Base-by-base conservation (phyloP, 2,329 filamentous ascomycete species). In the Sphaerostilbella broomeana region DNA sequence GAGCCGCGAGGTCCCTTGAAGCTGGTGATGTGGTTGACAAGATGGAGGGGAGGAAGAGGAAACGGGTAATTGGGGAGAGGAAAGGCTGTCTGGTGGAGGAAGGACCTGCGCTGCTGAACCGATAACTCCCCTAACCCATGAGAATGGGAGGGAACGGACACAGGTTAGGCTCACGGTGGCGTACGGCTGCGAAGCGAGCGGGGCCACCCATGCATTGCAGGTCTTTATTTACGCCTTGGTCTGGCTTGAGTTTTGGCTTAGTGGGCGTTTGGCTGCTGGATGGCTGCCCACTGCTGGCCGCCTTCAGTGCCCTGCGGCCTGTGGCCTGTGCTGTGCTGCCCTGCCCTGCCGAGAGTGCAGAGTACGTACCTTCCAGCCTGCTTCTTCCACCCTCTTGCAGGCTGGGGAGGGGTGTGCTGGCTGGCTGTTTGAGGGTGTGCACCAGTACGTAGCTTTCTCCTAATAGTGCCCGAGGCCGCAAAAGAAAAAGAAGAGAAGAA, bases 61-160 rank as follows among this genome's bases (percentile, higher is more conserved):
- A 51, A 56, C 52, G 55, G 59, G 54, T 57, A 59, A 59, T 59
- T 56, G 59, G 60, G 55, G 54, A 59, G 60, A 58, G 52, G 53
- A 53, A 59, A 62, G 57, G 56, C 56, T 47, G 51, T 57, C 47
- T 56, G 58, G 58, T 61, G 59, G 58, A 61, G 55, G 56, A 62
- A 61, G 53, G 56, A 62, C 58, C 56, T 63, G 55, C 59, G 55
- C 50, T 54, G 51, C 58, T 60, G 55, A 55, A 53, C 50, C 49
- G 47, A 58, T 26, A 65, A 66, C 62, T 66, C 53, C 56, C 63
- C 63, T 66, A 51, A 66, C 63, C 63, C 63, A 66, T 55, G 56
- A 58, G 46, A 57, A 59, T 55, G 54, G 55, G 53, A 60, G 60
- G 55, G 57, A 61, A 61, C 58, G 58, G 58, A 54, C 51, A 49